Conservation (phyloP, 2,329 filamentous ascomycete species). For the Mariannaea sp. region DNA sequence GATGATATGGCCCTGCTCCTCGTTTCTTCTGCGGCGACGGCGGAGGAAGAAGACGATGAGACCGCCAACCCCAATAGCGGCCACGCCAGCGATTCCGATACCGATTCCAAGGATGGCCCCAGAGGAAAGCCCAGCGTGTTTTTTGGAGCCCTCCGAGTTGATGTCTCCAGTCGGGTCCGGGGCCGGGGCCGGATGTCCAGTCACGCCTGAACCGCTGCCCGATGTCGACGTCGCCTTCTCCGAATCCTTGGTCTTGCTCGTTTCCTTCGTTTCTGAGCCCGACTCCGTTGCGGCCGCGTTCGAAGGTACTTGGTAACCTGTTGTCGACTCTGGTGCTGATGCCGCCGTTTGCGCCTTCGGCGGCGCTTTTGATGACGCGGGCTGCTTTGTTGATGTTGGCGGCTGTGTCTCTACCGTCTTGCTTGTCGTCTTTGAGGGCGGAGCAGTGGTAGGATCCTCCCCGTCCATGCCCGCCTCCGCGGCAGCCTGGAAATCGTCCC, state of each 20-base stretch:
- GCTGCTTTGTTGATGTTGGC: too few relatives aligned
- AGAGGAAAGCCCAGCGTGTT: conserved; percentile 39
- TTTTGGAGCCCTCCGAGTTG: conserved; percentile 1
- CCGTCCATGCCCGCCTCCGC: conserved; percentile 14
- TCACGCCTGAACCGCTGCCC: too few relatives aligned
- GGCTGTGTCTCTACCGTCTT: too few relatives aligned
- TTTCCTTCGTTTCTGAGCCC: too few relatives aligned
- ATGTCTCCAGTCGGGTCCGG: conserved; percentile 20
- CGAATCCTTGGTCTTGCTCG: too few relatives aligned
- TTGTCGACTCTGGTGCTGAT: conserved; percentile 14
- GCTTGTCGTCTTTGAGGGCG: too few relatives aligned
- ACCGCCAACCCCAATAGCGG: conserved; percentile 33
- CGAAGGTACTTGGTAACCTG: too few relatives aligned
- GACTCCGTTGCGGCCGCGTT: too few relatives aligned
- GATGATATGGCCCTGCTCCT: conserved; percentile 42
- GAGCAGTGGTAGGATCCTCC: conserved; percentile 13
- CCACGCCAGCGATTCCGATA: conserved; percentile 44
- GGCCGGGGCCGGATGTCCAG: too few relatives aligned
- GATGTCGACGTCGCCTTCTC: too few relatives aligned
- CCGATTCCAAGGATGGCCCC: conserved; percentile 48
- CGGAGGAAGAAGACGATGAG: conserved; percentile 37
- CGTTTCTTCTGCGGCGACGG: conserved; percentile 34
- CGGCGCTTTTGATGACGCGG: conserved; percentile 6
- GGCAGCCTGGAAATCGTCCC: conserved; percentile 47
- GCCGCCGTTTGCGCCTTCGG: conserved; percentile 2